A percentile compares a stretch with the other conserved stretches of the same genome.
Evolutionary conservation across 306 rosid species (phyloP).

Genomic region (Cyclanthera cordifolia): DNA sequence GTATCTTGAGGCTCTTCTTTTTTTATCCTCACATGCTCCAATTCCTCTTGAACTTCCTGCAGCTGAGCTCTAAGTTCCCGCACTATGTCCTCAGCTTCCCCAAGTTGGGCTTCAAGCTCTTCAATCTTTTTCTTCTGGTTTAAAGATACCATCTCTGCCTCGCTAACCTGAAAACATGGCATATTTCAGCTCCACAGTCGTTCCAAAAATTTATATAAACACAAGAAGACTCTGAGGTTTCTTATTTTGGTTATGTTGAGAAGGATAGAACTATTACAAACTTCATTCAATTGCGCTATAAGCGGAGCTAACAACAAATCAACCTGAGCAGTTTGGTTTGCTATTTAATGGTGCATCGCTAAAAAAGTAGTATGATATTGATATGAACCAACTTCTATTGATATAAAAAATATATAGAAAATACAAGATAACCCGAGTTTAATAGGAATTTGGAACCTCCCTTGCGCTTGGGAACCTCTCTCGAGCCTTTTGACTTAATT

Average conservation of each 20-base stretch:
- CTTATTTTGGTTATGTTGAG: neutral
- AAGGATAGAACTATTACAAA: neutral
- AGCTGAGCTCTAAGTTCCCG: conserved; percentile 67
- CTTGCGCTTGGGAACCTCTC: no score
- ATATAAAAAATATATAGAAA: no score
- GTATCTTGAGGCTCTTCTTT: conserved; percentile 20
- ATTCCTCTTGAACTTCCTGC: conserved; percentile 48
- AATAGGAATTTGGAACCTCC: no score
- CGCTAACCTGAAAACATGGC: conserved; percentile 36
- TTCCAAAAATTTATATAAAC: neutral
- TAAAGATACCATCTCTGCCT: conserved; percentile 44
- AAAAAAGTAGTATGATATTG: neutral
- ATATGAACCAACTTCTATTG: no score
- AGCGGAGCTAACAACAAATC: neutral
- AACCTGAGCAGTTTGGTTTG: neutral
- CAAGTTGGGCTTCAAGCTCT: conserved; percentile 83
- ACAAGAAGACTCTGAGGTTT: neutral
- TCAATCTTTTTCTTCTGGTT: conserved; percentile 57
- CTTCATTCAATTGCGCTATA: neutral
- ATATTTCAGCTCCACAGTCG: conserved; percentile 4
- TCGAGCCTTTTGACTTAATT: no score
- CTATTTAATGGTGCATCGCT: neutral
- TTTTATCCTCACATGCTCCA: conserved; percentile 42
- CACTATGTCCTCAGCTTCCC: conserved; percentile 76
- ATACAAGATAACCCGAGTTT: no score